Conservation (phyloP, 75 land plant species). For the Cupressus sempervirens region DNA sequence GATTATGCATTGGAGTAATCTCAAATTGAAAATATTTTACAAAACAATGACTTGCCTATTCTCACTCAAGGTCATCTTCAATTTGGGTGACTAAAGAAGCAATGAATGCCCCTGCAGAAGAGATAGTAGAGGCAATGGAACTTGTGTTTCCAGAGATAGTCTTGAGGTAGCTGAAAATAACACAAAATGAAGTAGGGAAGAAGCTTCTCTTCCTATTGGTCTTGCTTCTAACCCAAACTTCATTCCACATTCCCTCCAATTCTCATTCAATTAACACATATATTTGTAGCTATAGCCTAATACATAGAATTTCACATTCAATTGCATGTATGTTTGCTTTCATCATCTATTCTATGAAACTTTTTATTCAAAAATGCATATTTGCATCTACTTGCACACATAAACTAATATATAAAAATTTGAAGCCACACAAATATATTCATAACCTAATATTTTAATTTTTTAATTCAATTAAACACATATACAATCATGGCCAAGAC, state of each 20-base stretch:
- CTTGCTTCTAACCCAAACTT: slow-evolving; percentile 18
- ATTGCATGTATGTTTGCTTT: neutral
- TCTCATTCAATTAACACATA: neutral
- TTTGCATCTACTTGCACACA: neutral
- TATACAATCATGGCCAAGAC: neutral
- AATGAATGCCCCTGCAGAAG: slow-evolving; percentile 51
- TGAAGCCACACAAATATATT: neutral
- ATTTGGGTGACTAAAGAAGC: slow-evolving; percentile 33
- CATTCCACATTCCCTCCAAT: slow-evolving; percentile 31
- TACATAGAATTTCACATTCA: neutral
- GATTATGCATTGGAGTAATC: neutral
- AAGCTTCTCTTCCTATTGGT: slow-evolving; percentile 23
- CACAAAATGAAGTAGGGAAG: slow-evolving; percentile 37
- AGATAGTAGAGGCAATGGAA: slow-evolving; percentile 37
- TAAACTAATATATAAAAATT: neutral
- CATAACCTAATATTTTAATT: neutral
- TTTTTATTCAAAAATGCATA: neutral
- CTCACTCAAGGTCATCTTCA: neutral
- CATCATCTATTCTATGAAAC: neutral
- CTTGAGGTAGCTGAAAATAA: slow-evolving; percentile 43
- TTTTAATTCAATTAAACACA: neutral
- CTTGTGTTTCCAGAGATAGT: slow-evolving; percentile 60
- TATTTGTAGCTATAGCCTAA: neutral
- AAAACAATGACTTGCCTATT: neutral
- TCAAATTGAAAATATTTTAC: neutral